A percentile compares a stretch with the other conserved stretches of the same genome.
phyloP scores from a whole-genome alignment of 176 grass and related monocot genomes.

The Saccharum spontaneum region DNA sequence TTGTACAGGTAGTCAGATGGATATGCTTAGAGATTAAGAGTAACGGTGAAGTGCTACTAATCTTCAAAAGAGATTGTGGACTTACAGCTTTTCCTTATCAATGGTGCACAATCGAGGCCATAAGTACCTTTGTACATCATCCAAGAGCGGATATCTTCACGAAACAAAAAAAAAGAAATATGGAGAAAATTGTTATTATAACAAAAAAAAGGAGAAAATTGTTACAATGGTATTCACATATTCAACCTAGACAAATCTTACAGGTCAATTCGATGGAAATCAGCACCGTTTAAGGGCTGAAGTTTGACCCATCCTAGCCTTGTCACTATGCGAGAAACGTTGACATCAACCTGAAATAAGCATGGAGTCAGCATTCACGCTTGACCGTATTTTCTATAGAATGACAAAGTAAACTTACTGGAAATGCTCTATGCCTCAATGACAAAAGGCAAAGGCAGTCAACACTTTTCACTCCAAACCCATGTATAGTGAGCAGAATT shows the following conservation, averaged over 20 bases:
- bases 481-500: constrained; percentile 45
- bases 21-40: constrained; percentile 22
- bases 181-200: neutral
- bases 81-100: constrained; percentile 55
- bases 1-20: constrained; percentile 35
- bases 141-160: constrained; percentile 57
- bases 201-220: neutral
- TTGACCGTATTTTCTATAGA: neutral
- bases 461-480: constrained; percentile 56
- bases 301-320: constrained; percentile 60
- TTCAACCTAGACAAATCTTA: constrained; percentile 41
- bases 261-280: constrained; percentile 47
- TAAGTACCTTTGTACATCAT: constrained; percentile 55
- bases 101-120: constrained; percentile 60
- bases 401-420: constrained; percentile 41
- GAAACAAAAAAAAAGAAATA: constrained; percentile 6
- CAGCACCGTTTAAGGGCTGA: constrained; percentile 34
- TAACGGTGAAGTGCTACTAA: neutral
- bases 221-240: constrained; percentile 4
- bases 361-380: neutral
- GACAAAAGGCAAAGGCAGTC: constrained; percentile 56
- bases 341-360: constrained; percentile 54
- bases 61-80: neutral
- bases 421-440: constrained; percentile 56
- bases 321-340: constrained; percentile 58